Base-by-base conservation (phyloP, 345 rosid genomes). In the Brassica incana region DNA sequence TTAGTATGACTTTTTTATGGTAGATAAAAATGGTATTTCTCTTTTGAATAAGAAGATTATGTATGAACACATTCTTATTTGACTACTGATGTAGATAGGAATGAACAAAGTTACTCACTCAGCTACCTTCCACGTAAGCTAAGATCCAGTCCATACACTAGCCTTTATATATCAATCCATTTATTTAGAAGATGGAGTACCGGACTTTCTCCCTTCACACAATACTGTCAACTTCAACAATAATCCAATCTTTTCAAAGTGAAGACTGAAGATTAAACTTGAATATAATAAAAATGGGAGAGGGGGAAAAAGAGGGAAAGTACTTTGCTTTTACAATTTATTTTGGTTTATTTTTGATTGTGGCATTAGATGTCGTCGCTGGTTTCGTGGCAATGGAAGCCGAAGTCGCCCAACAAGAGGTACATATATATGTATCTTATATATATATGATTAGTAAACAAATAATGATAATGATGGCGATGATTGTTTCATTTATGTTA, bases 321-420 rank as follows among this genome's bases (percentile, higher is more conserved):
- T 71, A 65, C 59, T 35, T 5, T 9, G 9, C 3, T 52, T 16
- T 69, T 29, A 1, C 10, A 32, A 48, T 50, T 7, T 7, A 38
- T 64, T 6, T 71, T 71, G 11, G 59, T 58, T 6, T 78, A 33
- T 2, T 54, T 54, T 32, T 69, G 70, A 65, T 65, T 4, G 65
- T 78, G 30, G 65, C 65, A 60, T 64, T 71, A 52, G 81, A 71
- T 71, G n/a, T 71, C 63, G 1, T 36, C 2, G 76, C 76, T 10
- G 65, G 81, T 63, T 35, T 50, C 14, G 29, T 71, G 14, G 76
- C 60, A 64, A 36, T 64, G 18, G 25, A 14, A 65, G 81, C 72
- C 12, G 67, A 78, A 38, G 3, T 8, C n/a, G 35, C 77, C 50
- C 81, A 78, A 56, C 67, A 72, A 72, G 0, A 38, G 18, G 81